Evolutionary conservation across 208 protist species (phyloP), one percentile per base, ranked within the genome.

Genomic region (Trypanosoma conorhini): DNA sequence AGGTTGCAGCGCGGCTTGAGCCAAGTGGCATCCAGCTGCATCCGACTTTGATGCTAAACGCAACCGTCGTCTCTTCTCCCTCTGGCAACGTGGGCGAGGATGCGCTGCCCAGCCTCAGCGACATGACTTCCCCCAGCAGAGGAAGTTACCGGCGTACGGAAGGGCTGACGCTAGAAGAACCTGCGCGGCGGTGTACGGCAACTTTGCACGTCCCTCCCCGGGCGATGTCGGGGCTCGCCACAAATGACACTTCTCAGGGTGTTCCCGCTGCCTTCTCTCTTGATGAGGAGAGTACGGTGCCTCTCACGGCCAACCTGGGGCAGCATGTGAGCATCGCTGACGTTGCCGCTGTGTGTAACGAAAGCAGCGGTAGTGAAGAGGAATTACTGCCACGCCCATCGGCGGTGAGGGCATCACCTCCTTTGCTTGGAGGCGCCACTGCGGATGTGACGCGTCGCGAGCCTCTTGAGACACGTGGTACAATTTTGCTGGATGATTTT

Each of bases 401-500:
- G 17, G 22, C 50, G 13, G 58, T 19, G 24, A 38, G 5, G 26
- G 8, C n/a, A 24, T 12, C 58, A 30, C n/a, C 19, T 28, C n/a
- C 58, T 46, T 24, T 50, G 24, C 17, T 9, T 50, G 40, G 42
- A 46, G n/a, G 22, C 2, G 24, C 33, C 21, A 30, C 44, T 30
- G 58, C 26, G 28, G 38, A 50, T 67, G 38, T 42, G 10, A 62
- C 22, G 38, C 19, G 12, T 26, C 12, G 3, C 19, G 28, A 46
- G 56, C 24, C 44, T 62, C n/a, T 50, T 48, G 33, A 44, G 22
- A 1, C 46, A 15, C 35, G n/a, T 33, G 48, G 33, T 10, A 46
- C 21, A 19, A 55, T 66, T 55, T 59, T 35, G n/a, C 30, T 70
- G 3, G 64, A 66, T 40, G n/a, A 76, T 21, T 70, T 76, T 70